Evolutionary conservation across 2,329 filamentous ascomycete species (phyloP).

Genomic region (Neoascochyta sp.): DNA sequence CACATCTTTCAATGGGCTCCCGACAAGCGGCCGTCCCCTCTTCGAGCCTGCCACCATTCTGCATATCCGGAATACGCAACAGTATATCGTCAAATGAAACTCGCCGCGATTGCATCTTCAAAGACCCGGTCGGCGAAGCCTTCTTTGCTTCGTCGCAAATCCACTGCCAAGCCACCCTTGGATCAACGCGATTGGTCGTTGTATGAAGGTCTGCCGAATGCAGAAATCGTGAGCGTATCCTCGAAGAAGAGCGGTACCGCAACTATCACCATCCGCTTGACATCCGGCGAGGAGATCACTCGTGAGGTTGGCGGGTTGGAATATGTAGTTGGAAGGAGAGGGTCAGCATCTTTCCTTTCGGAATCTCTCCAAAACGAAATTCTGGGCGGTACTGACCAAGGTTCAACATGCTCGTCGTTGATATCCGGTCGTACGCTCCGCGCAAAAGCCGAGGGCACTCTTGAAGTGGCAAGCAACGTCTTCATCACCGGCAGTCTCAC

Average conservation of each 20-base stretch:
- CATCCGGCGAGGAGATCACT: slow-evolving; percentile 44
- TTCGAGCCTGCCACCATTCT: slow-evolving; percentile 57
- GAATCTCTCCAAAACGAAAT: slow-evolving; percentile 48
- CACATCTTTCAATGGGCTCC: slow-evolving; percentile 61
- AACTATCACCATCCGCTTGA: slow-evolving; percentile 43
- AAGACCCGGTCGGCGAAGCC: slow-evolving; percentile 20
- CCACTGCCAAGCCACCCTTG: slow-evolving; percentile 43
- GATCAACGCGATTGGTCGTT: slow-evolving; percentile 49
- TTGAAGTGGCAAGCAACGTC: slow-evolving; percentile 52
- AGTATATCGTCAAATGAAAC: slow-evolving; percentile 59
- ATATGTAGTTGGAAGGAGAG: slow-evolving; percentile 56
- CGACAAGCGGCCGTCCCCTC: slow-evolving; percentile 52
- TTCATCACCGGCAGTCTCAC: slow-evolving; percentile 59
- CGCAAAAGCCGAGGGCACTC: slow-evolving; percentile 48
- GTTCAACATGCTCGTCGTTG: slow-evolving; percentile 12
- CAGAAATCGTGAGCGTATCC: slow-evolving; percentile 44
- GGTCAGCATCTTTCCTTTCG: slow-evolving; percentile 52
- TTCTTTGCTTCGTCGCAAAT: slow-evolving; percentile 33
- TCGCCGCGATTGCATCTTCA: slow-evolving; percentile 36
- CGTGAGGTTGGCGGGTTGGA: slow-evolving; percentile 49
- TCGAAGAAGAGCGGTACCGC: slow-evolving; percentile 8
- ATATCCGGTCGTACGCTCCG: slow-evolving; percentile 55
- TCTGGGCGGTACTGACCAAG: slow-evolving; percentile 24
- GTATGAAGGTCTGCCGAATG: slow-evolving; percentile 57
- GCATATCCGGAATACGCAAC: slow-evolving; percentile 61